phyloP scores from a whole-genome alignment of 116 monocot species.

The Dioscorea cayenensis region DNA sequence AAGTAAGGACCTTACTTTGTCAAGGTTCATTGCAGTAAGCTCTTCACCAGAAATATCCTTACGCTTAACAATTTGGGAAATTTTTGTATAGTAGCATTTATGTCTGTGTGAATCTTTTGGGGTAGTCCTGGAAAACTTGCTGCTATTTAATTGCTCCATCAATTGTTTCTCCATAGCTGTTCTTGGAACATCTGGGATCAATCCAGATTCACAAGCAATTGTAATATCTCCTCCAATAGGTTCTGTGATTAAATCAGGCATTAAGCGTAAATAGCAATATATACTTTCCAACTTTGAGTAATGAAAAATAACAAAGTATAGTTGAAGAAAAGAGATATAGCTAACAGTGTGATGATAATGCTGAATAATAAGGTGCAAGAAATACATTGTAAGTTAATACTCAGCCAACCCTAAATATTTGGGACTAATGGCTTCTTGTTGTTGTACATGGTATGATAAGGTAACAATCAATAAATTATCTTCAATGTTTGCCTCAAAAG shows the following conservation, averaged over 20 bases:
- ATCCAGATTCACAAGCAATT: conserved; percentile 54
- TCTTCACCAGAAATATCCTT: conserved; percentile 49
- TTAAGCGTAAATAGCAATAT: neutral
- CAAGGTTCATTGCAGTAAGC: conserved; percentile 84
- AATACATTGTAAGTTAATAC: neutral
- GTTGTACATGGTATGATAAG: no score
- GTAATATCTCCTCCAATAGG: conserved; percentile 79
- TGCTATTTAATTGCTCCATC: conserved; percentile 43
- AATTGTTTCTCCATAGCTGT: conserved; percentile 46
- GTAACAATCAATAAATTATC: neutral
- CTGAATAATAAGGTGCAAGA: neutral
- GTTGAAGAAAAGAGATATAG: neutral
- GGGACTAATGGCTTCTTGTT: no score
- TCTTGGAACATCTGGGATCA: conserved; percentile 33
- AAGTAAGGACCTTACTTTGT: conserved; percentile 57
- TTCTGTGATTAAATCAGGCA: conserved; percentile 33
- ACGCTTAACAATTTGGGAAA: conserved; percentile 66
- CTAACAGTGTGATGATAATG: neutral
- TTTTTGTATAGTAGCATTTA: conserved; percentile 70
- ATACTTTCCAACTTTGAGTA: neutral
- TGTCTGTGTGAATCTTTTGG: conserved; percentile 21
- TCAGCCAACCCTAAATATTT: no score
- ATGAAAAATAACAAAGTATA: neutral
- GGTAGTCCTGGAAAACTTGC: conserved; percentile 31
- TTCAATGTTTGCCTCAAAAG: neutral